A percentile compares a stretch with the other conserved stretches of the same genome.
Conservation (phyloP, 352 stramenopile genomes). For the Pythium myriotylum region DNA sequence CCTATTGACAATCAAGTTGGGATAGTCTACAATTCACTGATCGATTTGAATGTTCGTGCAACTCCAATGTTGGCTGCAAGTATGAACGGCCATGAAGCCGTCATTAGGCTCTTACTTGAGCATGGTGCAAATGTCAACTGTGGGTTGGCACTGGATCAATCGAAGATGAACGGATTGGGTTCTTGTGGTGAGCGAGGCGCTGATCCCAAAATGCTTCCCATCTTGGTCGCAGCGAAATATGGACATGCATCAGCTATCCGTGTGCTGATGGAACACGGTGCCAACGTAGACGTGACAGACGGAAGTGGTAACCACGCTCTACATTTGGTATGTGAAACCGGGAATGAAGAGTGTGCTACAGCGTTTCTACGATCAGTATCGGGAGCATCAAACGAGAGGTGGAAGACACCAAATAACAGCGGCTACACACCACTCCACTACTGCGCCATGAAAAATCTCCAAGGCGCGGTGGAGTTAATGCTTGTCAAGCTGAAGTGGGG, state of each 20-base stretch:
- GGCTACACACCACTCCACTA: slow-evolving; percentile 70
- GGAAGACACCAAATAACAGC: slow-evolving; percentile 52
- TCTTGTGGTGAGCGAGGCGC: too few species aligned
- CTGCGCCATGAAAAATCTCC: slow-evolving; percentile 47
- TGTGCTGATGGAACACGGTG: slow-evolving; percentile 63
- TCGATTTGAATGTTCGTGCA: slow-evolving; percentile 59
- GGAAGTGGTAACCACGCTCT: slow-evolving; percentile 54
- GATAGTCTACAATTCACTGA: slow-evolving; percentile 71
- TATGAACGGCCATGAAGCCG: slow-evolving; percentile 72
- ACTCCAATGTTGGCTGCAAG: slow-evolving; percentile 64
- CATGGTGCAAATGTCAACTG: slow-evolving; percentile 31
- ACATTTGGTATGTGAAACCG: slow-evolving; percentile 52
- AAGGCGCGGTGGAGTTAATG: slow-evolving; percentile 36
- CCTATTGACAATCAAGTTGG: slow-evolving; percentile 54
- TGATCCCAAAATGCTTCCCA: slow-evolving; percentile 29
- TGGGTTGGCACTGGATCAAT: slow-evolving; percentile 12
- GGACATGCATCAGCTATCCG: slow-evolving; percentile 87
- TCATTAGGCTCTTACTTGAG: slow-evolving; percentile 51
- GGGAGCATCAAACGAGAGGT: slow-evolving; percentile 22
- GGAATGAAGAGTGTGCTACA: slow-evolving; percentile 55
- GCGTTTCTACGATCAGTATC: slow-evolving; percentile 35
- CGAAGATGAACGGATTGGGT: slow-evolving; percentile 10
- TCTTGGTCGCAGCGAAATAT: slow-evolving; percentile 92
- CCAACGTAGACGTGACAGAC: slow-evolving; percentile 41
- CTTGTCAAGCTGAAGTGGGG: slow-evolving; percentile 39